phyloP scores from a whole-genome alignment of 352 stramenopile genomes.

The Globisporangium parvum region DNA sequence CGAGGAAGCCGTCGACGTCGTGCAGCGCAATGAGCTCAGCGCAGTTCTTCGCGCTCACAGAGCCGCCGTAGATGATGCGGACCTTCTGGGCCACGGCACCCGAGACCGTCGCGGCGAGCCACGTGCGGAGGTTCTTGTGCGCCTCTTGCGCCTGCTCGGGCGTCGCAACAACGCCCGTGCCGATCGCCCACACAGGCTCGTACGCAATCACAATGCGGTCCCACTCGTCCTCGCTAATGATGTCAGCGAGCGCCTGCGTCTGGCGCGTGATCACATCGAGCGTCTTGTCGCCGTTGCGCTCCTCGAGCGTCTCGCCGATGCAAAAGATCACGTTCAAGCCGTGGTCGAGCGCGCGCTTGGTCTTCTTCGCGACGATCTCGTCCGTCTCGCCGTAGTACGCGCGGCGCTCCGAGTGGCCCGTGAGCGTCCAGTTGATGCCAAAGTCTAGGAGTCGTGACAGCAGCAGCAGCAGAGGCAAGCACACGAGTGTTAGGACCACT shows the following conservation, averaged over 20 bases:
- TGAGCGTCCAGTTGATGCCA: conserved; percentile 75
- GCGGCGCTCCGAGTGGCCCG: conserved; percentile 91
- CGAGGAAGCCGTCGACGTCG: conserved; percentile 92
- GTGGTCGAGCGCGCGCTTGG: conserved; percentile 54
- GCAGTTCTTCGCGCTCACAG: conserved; percentile 67
- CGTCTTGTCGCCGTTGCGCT: conserved; percentile 66
- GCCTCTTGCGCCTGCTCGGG: conserved; percentile 84
- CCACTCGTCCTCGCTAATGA: conserved; percentile 51
- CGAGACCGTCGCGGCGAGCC: conserved; percentile 32
- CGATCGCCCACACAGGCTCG: conserved; percentile 91
- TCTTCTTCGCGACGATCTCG: conserved; percentile 79
- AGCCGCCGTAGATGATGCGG: conserved; percentile 71
- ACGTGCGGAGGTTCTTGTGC: conserved; percentile 50
- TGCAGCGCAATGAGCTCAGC: conserved; percentile 45
- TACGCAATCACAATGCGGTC: conserved; percentile 85
- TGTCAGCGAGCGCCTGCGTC: conserved; percentile 77
- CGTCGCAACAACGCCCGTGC: conserved; percentile 85
- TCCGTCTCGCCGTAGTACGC: conserved; percentile 88
- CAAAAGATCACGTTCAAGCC: conserved; percentile 86
- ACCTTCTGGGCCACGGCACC: conserved; percentile 29
- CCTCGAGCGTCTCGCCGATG: conserved; percentile 82
- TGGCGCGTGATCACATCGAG: conserved; percentile 84
- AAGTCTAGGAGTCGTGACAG: conserved; percentile 30
- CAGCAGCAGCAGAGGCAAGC: too few relatives aligned
- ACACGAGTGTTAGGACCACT: too few relatives aligned